Base-by-base conservation (phyloP, 2,329 filamentous ascomycete species). In the Stromatinia cepivora region DNA sequence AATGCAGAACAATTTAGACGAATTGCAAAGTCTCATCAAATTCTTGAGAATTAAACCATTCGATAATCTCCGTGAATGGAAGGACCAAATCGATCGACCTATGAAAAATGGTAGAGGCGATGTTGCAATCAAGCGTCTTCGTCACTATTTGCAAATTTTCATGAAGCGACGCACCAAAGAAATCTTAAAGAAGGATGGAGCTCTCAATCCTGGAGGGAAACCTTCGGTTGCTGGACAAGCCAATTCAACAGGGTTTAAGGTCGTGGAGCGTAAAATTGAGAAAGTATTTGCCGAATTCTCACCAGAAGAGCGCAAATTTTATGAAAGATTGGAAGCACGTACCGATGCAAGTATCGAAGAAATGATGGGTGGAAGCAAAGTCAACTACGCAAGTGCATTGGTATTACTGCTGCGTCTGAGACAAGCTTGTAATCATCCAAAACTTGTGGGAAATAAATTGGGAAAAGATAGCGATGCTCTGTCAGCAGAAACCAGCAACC, bases 141-240 rank as follows among this genome's bases (percentile, higher is more conserved):
- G 97, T 74, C 88, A 91, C 69, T 88, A 97, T 71, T 83, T 99
- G 5, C 90, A 92, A 67, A 94, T 93, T 68, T 97, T 97, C 81
- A 99, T 99, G 95, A 97, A 98, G 82, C 90, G 95, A n/a, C 89
- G 95, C 54, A 98, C 94, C 11, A 99, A 99, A 80, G 93, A 97
- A 31, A 92, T 99, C n/a, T 82, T 99, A 71, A 97, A 95, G 80
- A 86, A 93, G 75, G 92, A 92, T 15, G 92, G 92, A 15, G 92
- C 92, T 0, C 82, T 96, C 25, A 91, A 92, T 71, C 90, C 91
- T 36, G 92, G 92, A 50, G 89, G 90, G 66, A 92, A 92, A 77
- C 75, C 80, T 73, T 81, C 82, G 72, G 78, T 79, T 79, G 59
- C 79, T 74, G 72, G 83, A 81, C 36, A 80, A 68, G 78, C 79